These are phyloP conservation scores for Teunomyces gatunensis DNA, from an alignment of 805 yeast species.

Conservation along the genomic window DNA sequence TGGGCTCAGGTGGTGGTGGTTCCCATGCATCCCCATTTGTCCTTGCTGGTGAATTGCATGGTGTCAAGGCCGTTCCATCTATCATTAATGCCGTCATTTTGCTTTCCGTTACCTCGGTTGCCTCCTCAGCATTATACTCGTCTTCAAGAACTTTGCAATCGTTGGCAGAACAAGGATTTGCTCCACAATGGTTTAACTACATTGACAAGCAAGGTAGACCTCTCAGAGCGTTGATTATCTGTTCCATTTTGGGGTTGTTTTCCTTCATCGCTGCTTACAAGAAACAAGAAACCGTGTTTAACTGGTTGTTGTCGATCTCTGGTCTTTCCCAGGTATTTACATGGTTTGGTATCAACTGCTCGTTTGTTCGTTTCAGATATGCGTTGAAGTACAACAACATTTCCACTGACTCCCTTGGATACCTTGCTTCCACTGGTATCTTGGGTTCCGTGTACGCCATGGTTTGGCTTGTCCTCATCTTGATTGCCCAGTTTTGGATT, in stretches of 20 bases:
- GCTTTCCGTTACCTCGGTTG: constrained; percentile 42
- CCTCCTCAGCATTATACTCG: constrained; percentile 41
- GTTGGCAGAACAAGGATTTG: constrained; percentile 41
- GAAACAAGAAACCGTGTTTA: constrained; percentile 37
- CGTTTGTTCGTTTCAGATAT: constrained; percentile 40
- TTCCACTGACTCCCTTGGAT: constrained; percentile 29
- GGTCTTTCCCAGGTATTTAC: constrained; percentile 43
- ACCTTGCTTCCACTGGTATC: constrained; percentile 39
- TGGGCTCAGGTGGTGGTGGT: constrained; percentile 27
- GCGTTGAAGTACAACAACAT: constrained; percentile 34
- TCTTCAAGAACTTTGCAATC: constrained; percentile 43
- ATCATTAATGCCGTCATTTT: constrained; percentile 42
- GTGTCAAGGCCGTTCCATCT: constrained; percentile 37
- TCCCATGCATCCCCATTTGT: constrained; percentile 43
- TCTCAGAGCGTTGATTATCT: constrained; percentile 32
- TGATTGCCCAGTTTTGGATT: constrained; percentile 45
- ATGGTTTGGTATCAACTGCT: constrained; percentile 40
- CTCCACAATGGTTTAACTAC: constrained; percentile 37
- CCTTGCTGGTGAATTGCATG: constrained; percentile 41
- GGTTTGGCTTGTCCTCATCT: constrained; percentile 29
- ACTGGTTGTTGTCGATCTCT: constrained; percentile 42
- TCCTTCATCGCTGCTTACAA: constrained; percentile 42
- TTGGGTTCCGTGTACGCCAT: constrained; percentile 38
- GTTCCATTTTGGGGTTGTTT: constrained; percentile 35
- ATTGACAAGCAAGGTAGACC: constrained; percentile 44